Conservation (phyloP, 2,329 filamentous ascomycete genomes). For the Lecanosticta acicola region DNA sequence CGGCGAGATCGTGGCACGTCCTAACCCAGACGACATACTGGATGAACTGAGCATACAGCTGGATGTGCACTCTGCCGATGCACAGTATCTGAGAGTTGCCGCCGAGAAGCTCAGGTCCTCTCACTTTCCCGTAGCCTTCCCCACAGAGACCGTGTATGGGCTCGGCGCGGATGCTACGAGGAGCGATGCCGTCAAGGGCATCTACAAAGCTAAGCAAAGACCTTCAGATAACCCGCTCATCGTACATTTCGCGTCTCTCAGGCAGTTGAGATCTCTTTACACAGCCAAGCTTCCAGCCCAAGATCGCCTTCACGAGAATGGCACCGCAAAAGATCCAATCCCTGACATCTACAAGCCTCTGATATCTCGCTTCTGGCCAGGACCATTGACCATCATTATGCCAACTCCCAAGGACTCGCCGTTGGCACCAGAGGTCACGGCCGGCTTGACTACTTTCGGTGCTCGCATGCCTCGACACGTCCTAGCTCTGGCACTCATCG, state of each 20-base stretch:
- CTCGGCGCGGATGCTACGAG: conserved; percentile 93
- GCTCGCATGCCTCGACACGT: conserved; percentile 81
- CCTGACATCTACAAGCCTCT: conserved; percentile 72
- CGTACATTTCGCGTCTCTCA: conserved; percentile 77
- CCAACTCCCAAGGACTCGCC: conserved; percentile 64
- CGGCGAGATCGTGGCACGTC: conserved; percentile 33
- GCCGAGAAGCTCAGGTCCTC: conserved; percentile 60
- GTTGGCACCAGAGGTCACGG: conserved; percentile 87
- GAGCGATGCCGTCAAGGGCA: conserved; percentile 76
- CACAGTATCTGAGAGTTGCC: conserved; percentile 55
- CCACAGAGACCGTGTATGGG: conserved; percentile 96
- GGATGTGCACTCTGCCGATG: conserved; percentile 38
- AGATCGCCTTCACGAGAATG: conserved; percentile 3
- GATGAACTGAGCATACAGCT: conserved; percentile 31
- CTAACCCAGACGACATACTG: conserved; percentile 29
- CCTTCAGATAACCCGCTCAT: conserved; percentile 95
- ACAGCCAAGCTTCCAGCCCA: conserved; percentile 25
- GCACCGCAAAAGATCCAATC: conserved; percentile 44
- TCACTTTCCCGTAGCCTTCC: conserved; percentile 81
- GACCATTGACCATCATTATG: conserved; percentile 84
- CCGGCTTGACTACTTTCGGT: conserved; percentile 76
- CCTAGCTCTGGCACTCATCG: conserved; percentile 83
- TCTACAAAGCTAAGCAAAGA: conserved; percentile 83
- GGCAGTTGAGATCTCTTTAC: conserved; percentile 65
- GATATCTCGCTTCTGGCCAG: conserved; percentile 85